Percentiles rank a stretch among this genome's conserved stretches.
Conservation (phyloP, 2,329 filamentous ascomycete species). For the Incumbomyces lentus region DNA sequence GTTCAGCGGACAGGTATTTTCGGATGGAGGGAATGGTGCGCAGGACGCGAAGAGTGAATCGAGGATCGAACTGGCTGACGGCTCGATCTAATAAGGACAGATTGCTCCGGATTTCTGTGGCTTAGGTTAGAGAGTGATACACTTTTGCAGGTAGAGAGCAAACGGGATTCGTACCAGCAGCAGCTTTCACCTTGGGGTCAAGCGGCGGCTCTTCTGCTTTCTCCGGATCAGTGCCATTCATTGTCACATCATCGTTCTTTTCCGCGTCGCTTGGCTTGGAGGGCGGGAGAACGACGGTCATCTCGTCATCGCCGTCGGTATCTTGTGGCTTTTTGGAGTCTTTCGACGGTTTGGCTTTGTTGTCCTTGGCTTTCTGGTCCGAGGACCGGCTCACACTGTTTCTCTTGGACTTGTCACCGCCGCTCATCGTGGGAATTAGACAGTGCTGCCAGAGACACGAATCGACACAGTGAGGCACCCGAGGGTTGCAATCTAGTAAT, state of each 20-base stretch:
- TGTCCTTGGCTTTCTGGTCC: conserved; percentile 63
- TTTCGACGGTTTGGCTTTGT: conserved; percentile 42
- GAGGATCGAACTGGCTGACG: conserved; percentile 82
- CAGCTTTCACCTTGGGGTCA: conserved; percentile 41
- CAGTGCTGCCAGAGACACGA: too few relatives aligned
- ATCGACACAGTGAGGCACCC: too few relatives aligned
- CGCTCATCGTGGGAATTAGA: conserved; percentile 44
- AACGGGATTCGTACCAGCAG: conserved; percentile 31
- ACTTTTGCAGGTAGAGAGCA: neutral
- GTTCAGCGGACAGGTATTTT: conserved; percentile 75
- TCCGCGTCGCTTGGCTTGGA: conserved; percentile 57
- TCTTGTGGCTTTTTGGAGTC: conserved; percentile 51
- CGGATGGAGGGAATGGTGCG: conserved; percentile 92
- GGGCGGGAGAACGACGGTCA: conserved; percentile 70
- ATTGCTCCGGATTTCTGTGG: conserved; percentile 83
- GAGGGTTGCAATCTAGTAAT: too few relatives aligned
- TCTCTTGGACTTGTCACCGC: conserved; percentile 54
- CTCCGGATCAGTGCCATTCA: conserved; percentile 46
- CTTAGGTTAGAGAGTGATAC: conserved; percentile 4
- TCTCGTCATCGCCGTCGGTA: conserved; percentile 64
- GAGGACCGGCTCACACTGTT: conserved; percentile 57
- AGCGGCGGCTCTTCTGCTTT: conserved; percentile 34
- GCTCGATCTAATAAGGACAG: conserved; percentile 85
- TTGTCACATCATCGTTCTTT: conserved; percentile 59
- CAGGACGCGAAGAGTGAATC: conserved; percentile 88